Evolutionary conservation across 2,329 filamentous ascomycete species (phyloP).

Genomic region (Trichoderma koningii): DNA sequence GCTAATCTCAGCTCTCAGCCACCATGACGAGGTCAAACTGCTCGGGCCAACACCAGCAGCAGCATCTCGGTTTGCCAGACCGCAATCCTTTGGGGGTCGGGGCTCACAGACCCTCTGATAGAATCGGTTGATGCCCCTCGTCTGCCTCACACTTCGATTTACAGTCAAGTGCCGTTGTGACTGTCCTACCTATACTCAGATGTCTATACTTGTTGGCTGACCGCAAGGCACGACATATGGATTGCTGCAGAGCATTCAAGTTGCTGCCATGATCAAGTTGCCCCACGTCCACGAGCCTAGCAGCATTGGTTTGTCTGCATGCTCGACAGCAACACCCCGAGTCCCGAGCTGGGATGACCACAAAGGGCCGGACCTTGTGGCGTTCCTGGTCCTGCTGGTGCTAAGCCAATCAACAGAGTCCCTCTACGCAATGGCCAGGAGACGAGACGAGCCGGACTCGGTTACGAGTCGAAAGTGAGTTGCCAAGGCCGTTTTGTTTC

Average conservation of each 20-base stretch:
- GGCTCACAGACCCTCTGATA: neutral
- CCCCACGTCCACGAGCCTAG: neutral
- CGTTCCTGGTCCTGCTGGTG: neutral
- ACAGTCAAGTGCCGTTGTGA: neutral
- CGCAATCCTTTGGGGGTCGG: neutral
- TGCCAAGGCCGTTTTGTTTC: slow-evolving; percentile 11
- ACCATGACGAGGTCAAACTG: neutral
- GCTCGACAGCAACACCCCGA: neutral
- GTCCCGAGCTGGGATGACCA: slow-evolving; percentile 12
- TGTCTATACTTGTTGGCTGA: neutral
- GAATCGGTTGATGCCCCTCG: neutral
- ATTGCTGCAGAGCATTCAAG: neutral
- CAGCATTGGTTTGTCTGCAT: neutral
- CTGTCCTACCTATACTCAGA: neutral
- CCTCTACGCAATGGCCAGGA: neutral
- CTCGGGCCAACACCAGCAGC: neutral
- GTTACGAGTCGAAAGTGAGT: neutral
- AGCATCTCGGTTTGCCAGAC: neutral
- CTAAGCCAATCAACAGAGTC: neutral
- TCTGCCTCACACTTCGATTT: too few species aligned
- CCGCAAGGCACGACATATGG: neutral
- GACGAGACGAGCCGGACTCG: slow-evolving; percentile 1
- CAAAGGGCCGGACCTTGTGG: slow-evolving; percentile 6
- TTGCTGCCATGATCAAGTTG: slow-evolving; percentile 6
- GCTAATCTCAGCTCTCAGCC: slow-evolving; percentile 2